phyloP scores from a whole-genome alignment of 441 rosid species.

The Flueggea neowawraea region DNA sequence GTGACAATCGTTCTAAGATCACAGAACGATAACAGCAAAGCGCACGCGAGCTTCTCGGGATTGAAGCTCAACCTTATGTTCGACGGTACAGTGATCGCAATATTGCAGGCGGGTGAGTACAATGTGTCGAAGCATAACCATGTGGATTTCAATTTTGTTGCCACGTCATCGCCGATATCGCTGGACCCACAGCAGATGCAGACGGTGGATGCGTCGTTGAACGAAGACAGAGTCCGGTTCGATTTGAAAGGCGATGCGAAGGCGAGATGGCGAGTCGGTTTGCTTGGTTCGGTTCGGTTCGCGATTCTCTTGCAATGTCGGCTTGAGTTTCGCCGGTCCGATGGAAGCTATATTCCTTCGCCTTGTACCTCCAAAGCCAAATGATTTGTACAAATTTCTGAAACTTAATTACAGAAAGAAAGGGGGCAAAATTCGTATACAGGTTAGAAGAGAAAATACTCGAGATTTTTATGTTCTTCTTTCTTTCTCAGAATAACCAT shows the following conservation, averaged over 20 bases:
- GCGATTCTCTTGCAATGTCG: conserved; percentile 34
- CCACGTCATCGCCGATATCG: conserved; percentile 61
- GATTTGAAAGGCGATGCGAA: conserved; percentile 56
- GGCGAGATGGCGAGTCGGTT: conserved; percentile 72
- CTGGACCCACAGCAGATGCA: conserved; percentile 37
- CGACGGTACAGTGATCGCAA: conserved; percentile 43
- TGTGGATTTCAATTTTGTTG: conserved; percentile 33
- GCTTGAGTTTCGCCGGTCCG: conserved; percentile 51
- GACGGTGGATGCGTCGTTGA: conserved; percentile 34
- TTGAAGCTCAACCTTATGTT: conserved; percentile 38
- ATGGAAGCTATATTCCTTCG: conserved; percentile 34
- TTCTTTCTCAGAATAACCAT: too few relatives aligned
- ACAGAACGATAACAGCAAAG: conserved; percentile 60
- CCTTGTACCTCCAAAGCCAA: conserved; percentile 61
- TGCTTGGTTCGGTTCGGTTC: conserved; percentile 56
- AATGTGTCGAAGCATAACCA: conserved; percentile 56
- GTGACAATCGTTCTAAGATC: conserved; percentile 45
- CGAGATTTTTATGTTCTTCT: too few relatives aligned
- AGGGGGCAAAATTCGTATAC: too few relatives aligned
- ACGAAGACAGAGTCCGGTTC: conserved; percentile 45
- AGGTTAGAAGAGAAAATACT: too few relatives aligned
- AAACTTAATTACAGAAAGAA: too few relatives aligned
- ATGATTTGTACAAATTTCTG: conserved; percentile 13
- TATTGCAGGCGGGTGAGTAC: conserved; percentile 32
- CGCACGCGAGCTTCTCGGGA: conserved; percentile 55